Conservation (phyloP, 2,329 filamentous ascomycete species). For the Rhynchosporium secalis region DNA sequence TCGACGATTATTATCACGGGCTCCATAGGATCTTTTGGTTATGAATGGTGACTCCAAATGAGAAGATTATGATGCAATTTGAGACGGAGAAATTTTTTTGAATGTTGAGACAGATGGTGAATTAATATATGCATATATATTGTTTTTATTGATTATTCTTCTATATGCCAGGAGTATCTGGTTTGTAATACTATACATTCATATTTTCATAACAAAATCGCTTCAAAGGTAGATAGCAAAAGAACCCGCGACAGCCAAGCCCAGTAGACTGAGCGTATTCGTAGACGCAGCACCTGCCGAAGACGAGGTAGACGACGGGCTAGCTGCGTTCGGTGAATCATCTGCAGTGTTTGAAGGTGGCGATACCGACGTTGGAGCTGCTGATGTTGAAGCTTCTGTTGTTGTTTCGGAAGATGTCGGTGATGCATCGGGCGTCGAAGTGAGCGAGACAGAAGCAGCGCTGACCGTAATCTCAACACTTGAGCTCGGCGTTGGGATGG, state of each 20-base stretch:
- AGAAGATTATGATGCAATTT: background rate
- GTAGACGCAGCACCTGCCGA: background rate
- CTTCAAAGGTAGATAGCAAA: background rate
- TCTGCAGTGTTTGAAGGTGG: background rate
- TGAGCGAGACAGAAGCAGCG: slow-evolving; percentile 3
- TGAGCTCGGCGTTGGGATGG: background rate
- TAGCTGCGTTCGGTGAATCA: background rate
- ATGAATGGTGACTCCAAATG: background rate
- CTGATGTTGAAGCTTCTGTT: background rate
- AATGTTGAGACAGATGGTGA: no score
- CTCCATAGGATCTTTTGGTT: no score
- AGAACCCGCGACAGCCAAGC: background rate
- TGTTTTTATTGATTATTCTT: background rate
- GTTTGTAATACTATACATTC: background rate
- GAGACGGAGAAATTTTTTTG: background rate
- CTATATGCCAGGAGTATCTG: background rate
- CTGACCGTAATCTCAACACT: background rate
- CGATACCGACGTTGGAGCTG: background rate
- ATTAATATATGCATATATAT: background rate
- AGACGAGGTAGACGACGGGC: background rate
- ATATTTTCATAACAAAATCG: background rate
- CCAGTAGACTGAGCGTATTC: background rate
- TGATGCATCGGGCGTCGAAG: background rate
- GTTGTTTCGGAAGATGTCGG: background rate
- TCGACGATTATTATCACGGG: no score